Evolutionary conservation across 257 asterid genomes (phyloP).

Genomic region (Coffea eugenioides): DNA sequence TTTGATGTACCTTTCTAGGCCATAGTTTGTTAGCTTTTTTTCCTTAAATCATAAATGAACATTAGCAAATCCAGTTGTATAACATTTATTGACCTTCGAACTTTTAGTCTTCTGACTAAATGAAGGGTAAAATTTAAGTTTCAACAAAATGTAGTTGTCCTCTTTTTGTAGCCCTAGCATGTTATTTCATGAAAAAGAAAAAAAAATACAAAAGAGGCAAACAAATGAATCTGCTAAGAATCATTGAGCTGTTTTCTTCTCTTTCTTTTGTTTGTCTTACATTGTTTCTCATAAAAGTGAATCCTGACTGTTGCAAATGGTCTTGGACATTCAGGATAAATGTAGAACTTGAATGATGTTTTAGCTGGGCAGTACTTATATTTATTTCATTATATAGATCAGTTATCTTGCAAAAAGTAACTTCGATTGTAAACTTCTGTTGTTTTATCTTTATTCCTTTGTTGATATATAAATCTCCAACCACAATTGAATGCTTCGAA

Average conservation of each 20-base stretch:
- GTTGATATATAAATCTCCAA: background rate
- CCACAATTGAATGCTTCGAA: background rate
- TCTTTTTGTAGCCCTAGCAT: background rate
- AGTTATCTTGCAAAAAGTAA: background rate
- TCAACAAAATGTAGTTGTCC: background rate
- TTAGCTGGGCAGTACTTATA: background rate
- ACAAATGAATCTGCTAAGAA: background rate
- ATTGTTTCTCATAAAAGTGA: background rate
- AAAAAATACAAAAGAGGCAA: background rate
- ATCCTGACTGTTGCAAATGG: background rate
- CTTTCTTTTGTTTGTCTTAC: background rate
- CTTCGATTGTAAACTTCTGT: background rate
- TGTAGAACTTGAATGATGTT: background rate
- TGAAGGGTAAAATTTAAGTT: background rate
- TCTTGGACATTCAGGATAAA: conserved; percentile 2
- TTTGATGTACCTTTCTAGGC: background rate
- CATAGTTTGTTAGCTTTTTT: background rate
- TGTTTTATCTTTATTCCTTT: background rate
- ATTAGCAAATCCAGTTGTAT: too few species aligned
- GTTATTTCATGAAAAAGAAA: background rate
- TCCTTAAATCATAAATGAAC: too few species aligned
- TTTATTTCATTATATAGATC: background rate
- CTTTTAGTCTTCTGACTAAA: background rate
- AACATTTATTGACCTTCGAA: too few species aligned
- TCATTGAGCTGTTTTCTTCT: background rate